Evolutionary conservation across 352 stramenopile species (phyloP), one percentile per base, ranked within the genome.

Genomic region (Phytophthora tubulina): DNA sequence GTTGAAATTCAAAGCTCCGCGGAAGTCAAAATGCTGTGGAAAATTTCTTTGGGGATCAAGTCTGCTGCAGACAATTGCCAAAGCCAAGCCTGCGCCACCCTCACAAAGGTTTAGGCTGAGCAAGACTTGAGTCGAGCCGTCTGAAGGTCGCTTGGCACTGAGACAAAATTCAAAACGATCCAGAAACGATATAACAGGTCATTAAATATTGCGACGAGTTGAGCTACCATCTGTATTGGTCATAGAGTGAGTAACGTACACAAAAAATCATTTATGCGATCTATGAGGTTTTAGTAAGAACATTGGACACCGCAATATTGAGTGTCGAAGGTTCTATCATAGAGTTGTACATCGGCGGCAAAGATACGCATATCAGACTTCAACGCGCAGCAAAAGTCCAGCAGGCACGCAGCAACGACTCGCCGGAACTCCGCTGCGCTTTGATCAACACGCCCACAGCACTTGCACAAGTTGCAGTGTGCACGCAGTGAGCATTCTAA

Each of bases 291-390:
- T 60, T 31, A 9, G 27, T 39, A 61, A 50, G 53, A 52, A 17
- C 42, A 63, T 54, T 38, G 1, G n/a, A 13, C 31, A 53, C 42
- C 41, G 39, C 41, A 63, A 63, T 32, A 63, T 54, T 6, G 42
- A 3, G 3, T 63, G 4, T 10, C 42, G 39, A 6, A 44, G 56
- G 52, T 35, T 53, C 46, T 54, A 31, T 63, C 56, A 44, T 63
- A 63, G 42, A 63, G 56, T 63, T 63, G 56, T 63, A 63, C 41
- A 9, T 11, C 11, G 14, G 56, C 56, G 27, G 56, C 33, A 63
- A 63, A 63, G 56, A 63, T 63, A 63, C 56, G 56, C 56, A 54
- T 63, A 44, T 48, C 36, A 46, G 21, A 8, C 42, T 63, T 31
- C 13, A 38, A 10, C 7, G 13, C 17, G 17, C 9, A 30, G 21